Evolutionary conservation across 1,284 basidiomycete genomes (phyloP).

Genomic region (Tylopilus orsonianus): DNA sequence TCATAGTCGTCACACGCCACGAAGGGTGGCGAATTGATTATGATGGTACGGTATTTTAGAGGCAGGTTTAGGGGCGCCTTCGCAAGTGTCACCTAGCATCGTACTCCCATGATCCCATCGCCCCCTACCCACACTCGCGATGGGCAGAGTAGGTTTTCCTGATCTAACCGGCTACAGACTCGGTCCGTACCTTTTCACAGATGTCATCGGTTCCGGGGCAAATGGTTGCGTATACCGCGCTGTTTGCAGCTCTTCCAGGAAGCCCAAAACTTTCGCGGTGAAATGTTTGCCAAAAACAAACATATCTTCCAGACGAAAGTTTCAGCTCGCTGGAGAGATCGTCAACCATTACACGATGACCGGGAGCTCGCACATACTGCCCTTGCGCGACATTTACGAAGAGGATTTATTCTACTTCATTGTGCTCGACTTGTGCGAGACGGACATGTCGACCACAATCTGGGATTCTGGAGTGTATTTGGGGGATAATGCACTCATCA

Average conservation of each 20-base stretch:
- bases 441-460: slow-evolving; percentile 53
- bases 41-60: no score
- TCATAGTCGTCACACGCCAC: no score
- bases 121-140: no score
- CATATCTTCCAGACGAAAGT: no score
- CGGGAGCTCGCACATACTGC: slow-evolving; percentile 50
- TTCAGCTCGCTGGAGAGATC: no score
- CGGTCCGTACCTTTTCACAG: slow-evolving; percentile 10
- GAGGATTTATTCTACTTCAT: slow-evolving; percentile 52
- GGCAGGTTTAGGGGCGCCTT: no score
- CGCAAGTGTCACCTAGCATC: no score
- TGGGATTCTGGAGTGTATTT: slow-evolving; percentile 44
- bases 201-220: slow-evolving; percentile 13
- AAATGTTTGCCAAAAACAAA: slow-evolving; percentile 63
- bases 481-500: slow-evolving; percentile 57
- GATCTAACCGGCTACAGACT: slow-evolving; percentile 13
- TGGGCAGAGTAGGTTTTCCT: no score
- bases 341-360: slow-evolving; percentile 52
- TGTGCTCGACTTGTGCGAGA: slow-evolving; percentile 61
- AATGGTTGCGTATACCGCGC: slow-evolving; percentile 15
- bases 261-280: slow-evolving; percentile 52
- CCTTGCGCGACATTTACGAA: slow-evolving; percentile 53
- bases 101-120: no score
- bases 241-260: slow-evolving; percentile 1
- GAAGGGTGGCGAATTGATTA: no score